These are phyloP conservation scores for Ploettnerulaceae sp. DNA, from an alignment of 2,329 filamentous ascomycete genomes.

Conservation along the genomic window DNA sequence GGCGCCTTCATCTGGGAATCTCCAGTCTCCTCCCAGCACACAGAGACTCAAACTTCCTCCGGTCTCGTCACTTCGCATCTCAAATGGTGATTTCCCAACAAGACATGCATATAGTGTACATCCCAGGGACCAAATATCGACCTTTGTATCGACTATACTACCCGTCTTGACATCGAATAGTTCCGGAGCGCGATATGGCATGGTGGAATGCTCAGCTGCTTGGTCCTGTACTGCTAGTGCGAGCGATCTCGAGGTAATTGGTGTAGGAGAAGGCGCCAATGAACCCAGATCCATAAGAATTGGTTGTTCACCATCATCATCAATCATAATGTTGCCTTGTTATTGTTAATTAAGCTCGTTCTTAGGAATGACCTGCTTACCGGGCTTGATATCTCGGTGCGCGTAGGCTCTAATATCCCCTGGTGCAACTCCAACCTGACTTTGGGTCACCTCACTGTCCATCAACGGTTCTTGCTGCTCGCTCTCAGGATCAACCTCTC, in stretches of 20 bases:
- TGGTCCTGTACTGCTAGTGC: slow-evolving; percentile 38
- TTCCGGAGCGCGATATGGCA: slow-evolving; percentile 97
- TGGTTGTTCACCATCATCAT: slow-evolving; percentile 79
- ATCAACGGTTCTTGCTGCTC: slow-evolving; percentile 80
- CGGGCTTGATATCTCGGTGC: slow-evolving; percentile 95
- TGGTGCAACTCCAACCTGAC: slow-evolving; percentile 62
- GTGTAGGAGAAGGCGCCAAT: slow-evolving; percentile 73
- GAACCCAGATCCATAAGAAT: slow-evolving; percentile 98
- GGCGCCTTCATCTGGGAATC: slow-evolving; percentile 84
- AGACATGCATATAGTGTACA: slow-evolving; percentile 98
- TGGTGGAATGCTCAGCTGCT: slow-evolving; percentile 90
- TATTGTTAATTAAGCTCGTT: slow-evolving; percentile 12
- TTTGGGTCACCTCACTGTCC: slow-evolving; percentile 66
- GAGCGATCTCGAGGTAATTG: slow-evolving; percentile 43
- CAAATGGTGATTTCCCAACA: slow-evolving; percentile 94
- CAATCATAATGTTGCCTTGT: slow-evolving; percentile 92
- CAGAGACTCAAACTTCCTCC: slow-evolving; percentile 90
- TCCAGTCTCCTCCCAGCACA: slow-evolving; percentile 90
- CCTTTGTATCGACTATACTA: slow-evolving; percentile 86
- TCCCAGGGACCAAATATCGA: slow-evolving; percentile 95
- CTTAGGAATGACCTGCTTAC: slow-evolving; percentile 42
- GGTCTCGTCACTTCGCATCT: slow-evolving; percentile 92
- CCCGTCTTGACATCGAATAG: slow-evolving; percentile 97
- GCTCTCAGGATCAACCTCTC: slow-evolving; percentile 54
- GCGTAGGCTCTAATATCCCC: slow-evolving; percentile 76